Conservation (phyloP, 805 yeast genomes). For the Peterozyma xylosa region DNA sequence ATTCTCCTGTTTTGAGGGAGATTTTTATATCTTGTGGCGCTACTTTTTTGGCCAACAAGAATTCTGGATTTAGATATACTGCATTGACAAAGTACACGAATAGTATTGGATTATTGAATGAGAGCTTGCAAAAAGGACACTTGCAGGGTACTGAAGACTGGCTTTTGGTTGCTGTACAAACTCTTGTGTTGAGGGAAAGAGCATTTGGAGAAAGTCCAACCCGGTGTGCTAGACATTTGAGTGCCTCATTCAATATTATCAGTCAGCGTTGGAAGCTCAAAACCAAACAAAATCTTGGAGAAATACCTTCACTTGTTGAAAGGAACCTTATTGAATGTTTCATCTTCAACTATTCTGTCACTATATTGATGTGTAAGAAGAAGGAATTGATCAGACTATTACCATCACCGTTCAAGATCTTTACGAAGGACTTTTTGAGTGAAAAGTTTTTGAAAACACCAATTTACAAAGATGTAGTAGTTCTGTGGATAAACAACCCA, state of each 20-base stretch:
- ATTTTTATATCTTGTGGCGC: constrained; percentile 35
- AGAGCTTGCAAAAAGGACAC: constrained; percentile 14
- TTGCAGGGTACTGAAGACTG: constrained; percentile 26
- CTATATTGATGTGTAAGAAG: constrained; percentile 26
- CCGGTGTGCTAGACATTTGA: constrained; percentile 23
- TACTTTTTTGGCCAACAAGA: constrained; percentile 25
- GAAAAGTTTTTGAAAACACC: constrained; percentile 2
- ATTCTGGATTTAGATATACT: constrained; percentile 17
- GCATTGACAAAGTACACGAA: constrained; percentile 17
- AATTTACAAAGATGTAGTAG: constrained; percentile 15
- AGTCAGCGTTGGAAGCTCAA: constrained; percentile 14
- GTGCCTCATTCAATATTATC: constrained; percentile 26
- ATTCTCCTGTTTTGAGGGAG: constrained; percentile 20
- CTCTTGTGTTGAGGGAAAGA: constrained; percentile 30
- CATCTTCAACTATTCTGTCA: constrained; percentile 31
- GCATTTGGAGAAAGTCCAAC: constrained; percentile 19
- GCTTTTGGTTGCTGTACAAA: constrained; percentile 31
- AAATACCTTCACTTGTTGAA: constrained; percentile 18
- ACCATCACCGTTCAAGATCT: constrained; percentile 33
- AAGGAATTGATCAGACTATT: constrained; percentile 17
- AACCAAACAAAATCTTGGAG: constrained; percentile 6
- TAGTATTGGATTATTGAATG: constrained; percentile 14
- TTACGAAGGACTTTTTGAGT: constrained; percentile 6
- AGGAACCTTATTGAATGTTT: constrained; percentile 36
- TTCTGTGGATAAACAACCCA: constrained; percentile 37